These are phyloP conservation scores for Colletotrichum coccodes DNA, from an alignment of 2,329 filamentous ascomycete genomes.

Conservation along the genomic window DNA sequence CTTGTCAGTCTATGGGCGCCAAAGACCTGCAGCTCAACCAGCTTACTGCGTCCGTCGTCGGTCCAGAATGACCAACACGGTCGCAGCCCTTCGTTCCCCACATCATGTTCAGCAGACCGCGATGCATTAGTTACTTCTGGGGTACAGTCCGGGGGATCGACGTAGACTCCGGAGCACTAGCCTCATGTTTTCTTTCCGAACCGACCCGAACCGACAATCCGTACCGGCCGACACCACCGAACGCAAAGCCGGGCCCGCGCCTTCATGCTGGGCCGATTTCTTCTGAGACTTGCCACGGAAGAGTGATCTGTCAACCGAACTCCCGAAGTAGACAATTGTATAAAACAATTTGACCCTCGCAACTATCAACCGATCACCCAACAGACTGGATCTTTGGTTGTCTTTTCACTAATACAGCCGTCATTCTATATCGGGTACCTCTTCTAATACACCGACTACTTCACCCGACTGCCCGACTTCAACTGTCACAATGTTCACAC, in stretches of 20 bases:
- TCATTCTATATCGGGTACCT: background rate
- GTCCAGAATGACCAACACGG: no score
- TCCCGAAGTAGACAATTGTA: background rate
- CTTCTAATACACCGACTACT: background rate
- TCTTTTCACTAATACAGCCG: background rate
- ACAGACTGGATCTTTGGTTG: no score
- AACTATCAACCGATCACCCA: background rate
- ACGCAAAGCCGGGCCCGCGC: background rate
- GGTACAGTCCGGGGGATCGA: background rate
- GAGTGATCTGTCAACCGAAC: background rate
- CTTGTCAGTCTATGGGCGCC: no score
- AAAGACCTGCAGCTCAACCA: no score
- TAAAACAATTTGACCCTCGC: background rate
- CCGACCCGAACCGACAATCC: conserved; percentile 18
- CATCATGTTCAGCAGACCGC: no score
- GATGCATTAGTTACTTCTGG: background rate
- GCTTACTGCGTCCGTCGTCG: no score
- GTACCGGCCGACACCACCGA: background rate
- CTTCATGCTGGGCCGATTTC: background rate
- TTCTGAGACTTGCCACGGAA: background rate
- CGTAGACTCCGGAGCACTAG: background rate
- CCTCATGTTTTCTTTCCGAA: background rate
- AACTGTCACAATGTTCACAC: conserved; percentile 26
- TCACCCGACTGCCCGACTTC: no score
- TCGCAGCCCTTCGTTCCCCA: no score